These are phyloP conservation scores for Alternaria panax DNA, from an alignment of 2,329 filamentous ascomycete genomes.

Conservation along the genomic window DNA sequence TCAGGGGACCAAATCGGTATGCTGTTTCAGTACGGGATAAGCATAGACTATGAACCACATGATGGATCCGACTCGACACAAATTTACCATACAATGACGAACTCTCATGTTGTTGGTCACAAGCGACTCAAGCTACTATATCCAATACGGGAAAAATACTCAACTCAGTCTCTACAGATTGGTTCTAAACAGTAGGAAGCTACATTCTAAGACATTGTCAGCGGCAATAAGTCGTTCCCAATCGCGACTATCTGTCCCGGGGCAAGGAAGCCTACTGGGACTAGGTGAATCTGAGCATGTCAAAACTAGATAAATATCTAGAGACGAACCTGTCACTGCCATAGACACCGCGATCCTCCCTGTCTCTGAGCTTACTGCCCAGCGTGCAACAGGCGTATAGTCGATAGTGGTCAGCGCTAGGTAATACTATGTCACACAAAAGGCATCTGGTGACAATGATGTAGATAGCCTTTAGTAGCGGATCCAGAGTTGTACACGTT, in stretches of 20 bases:
- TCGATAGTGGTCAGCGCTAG: slow-evolving; percentile 1
- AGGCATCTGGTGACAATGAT: neutral
- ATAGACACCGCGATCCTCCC: neutral
- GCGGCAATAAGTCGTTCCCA: neutral
- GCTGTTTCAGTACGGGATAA: neutral
- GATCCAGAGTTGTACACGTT: neutral
- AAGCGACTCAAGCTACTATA: neutral
- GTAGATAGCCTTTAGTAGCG: neutral
- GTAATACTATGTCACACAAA: neutral
- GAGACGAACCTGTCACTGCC: neutral
- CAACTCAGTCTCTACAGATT: neutral
- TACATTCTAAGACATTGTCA: neutral
- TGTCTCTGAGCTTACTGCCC: neutral
- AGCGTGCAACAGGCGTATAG: neutral
- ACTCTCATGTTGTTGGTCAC: neutral
- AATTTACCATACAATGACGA: slow-evolving; percentile 1
- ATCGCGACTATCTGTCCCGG: neutral
- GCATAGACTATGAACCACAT: slow-evolving; percentile 2
- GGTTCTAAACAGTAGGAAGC: neutral
- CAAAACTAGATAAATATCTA: neutral
- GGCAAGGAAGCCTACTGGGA: neutral
- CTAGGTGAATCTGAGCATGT: neutral
- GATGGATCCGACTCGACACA: neutral
- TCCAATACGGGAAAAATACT: neutral
- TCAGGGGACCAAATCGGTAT: neutral